Base-by-base conservation (phyloP, 2,329 filamentous ascomycete species). In the Alternaria gaisen region DNA sequence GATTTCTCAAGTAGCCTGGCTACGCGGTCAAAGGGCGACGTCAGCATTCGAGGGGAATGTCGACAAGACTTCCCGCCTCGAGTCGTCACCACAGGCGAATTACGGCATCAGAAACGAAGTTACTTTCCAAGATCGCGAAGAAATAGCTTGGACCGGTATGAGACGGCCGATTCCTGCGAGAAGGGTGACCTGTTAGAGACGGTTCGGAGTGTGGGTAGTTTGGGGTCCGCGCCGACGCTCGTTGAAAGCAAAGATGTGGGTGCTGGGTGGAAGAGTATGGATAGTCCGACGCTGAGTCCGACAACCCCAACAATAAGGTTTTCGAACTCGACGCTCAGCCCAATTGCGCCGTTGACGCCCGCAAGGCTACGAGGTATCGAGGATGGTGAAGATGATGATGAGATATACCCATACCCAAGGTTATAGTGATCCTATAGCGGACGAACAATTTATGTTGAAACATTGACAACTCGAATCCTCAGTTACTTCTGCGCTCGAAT, bases 1-100 rank as follows among this genome's bases (percentile, higher is more conserved):
- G 75, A 77, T 52, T 77, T 77, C 58, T 73, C 73, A 9, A 75
- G 74, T 26, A 77, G 74, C 34, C 72, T 78, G 28, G 75, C 72
- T 30, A 66, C 69, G 7, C 66, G 67, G 18, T 69, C 70, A 20
- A 63, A 54, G 43, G 58, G 50, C 24, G 61, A 47, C 34, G 55
- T 47, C 24, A 61, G 62, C 32, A 59, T 56, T 28, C 58, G 42
- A 40, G 48, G 38, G 20, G 63, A 69, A 22, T 52, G 67, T 34
- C 61, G 66, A 28, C 64, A 69, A 4, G 57, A 69, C 18, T 67
- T 70, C 24, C 72, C 69, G n/a, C 47, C 68, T 8, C 59, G 66
- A 53, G 59, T 71, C 53, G 41, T 70, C 38, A 69, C 70, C 18
- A 64, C 64, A 10, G 34, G 52, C 24, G 70, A 75, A 55, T 67